Conservation (phyloP, 2,329 filamentous ascomycete genomes). For the Cladosporium sp. region DNA sequence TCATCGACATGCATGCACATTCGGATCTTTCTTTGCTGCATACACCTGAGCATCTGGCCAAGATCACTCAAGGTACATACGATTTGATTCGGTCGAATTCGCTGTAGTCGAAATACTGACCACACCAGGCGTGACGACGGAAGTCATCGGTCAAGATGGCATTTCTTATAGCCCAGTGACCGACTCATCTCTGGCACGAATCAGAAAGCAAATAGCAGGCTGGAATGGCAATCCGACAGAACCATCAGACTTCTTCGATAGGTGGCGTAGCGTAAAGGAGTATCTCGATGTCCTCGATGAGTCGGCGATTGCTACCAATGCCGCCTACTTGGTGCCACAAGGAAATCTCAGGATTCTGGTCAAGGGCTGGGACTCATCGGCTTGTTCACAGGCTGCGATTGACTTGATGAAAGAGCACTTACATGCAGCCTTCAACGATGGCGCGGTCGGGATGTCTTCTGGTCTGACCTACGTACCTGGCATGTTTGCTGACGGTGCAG, state of each 20-base stretch:
- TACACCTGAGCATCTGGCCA: conserved; percentile 24
- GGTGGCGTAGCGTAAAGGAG: conserved; percentile 24
- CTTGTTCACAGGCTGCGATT: conserved; percentile 21
- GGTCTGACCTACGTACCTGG: conserved; percentile 28
- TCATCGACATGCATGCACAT: conserved; percentile 31
- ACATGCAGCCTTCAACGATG: conserved; percentile 19
- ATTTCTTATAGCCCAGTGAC: conserved; percentile 26
- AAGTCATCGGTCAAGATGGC: conserved; percentile 30
- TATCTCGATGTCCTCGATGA: conserved; percentile 25
- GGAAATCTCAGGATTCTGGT: conserved; percentile 27
- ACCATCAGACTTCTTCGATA: conserved; percentile 23
- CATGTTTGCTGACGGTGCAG: conserved; percentile 23
- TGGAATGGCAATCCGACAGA: conserved; percentile 27
- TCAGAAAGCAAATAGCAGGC: conserved; percentile 27
- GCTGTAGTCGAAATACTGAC: too few species aligned
- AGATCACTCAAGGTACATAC: conserved; percentile 22
- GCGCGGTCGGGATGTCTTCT: conserved; percentile 26
- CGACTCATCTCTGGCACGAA: conserved; percentile 21
- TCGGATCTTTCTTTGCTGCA: conserved; percentile 27
- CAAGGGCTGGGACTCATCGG: conserved; percentile 22
- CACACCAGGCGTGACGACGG: conserved; percentile 19
- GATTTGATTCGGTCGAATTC: too few species aligned
- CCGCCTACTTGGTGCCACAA: conserved; percentile 26
- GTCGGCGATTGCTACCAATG: conserved; percentile 24
- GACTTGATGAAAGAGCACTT: conserved; percentile 22